These are phyloP conservation scores for Rosa rugosa DNA, from an alignment of 306 rosid species.

Conservation along the genomic window DNA sequence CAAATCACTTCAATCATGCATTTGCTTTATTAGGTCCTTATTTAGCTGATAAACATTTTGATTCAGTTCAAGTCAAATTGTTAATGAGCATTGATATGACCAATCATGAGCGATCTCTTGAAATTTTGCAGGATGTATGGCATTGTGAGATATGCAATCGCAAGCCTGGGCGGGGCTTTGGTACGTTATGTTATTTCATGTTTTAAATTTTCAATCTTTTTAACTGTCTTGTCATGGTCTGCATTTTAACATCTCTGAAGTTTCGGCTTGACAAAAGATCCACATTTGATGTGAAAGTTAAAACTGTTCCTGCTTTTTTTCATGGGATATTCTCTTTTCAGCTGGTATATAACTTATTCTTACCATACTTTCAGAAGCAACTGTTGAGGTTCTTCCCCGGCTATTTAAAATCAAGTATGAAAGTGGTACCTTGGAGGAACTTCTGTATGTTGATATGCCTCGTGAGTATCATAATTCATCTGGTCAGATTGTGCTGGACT, in stretches of 20 bases:
- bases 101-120: conserved; percentile 8
- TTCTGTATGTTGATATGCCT: conserved; percentile 96
- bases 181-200: conserved; percentile 43
- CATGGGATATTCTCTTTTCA: conserved; percentile 12
- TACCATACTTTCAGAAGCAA: conserved; percentile 69
- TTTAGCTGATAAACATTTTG: neutral
- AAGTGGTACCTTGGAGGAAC: conserved; percentile 98
- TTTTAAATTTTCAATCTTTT: neutral
- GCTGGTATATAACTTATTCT: conserved; percentile 24
- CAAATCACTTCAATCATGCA: neutral
- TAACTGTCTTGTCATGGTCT: conserved; percentile 5
- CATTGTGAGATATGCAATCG: conserved; percentile 96
- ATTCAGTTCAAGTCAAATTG: conserved; percentile 2
- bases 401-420: conserved; percentile 95
- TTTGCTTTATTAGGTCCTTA: neutral
- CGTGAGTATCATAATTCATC: conserved; percentile 92
- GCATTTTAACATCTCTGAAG: neutral
- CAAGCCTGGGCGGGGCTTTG: conserved; percentile 98
- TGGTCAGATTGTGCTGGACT: conserved; percentile 94
- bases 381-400: conserved; percentile 95
- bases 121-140: conserved; percentile 88
- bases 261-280: neutral
- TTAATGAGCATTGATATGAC: neutral
- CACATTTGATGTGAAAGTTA: neutral
- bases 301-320: neutral